Evolutionary conservation across 495 filamentous ascomycete species (phyloP).

Genomic region (Tirmania nivea): DNA sequence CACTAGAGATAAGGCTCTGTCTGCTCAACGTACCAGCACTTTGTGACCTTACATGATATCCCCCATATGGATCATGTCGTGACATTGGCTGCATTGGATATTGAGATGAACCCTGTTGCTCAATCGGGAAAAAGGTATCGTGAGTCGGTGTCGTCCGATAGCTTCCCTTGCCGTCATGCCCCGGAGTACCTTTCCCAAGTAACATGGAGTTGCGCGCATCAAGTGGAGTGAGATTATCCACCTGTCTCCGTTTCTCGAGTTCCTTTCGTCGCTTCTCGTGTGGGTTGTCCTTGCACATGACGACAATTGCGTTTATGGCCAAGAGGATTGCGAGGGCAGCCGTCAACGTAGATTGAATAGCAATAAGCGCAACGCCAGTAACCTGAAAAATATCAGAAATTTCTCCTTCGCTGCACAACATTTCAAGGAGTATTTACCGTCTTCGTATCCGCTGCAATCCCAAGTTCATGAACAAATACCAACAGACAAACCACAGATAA

Average conservation of each 20-base stretch:
- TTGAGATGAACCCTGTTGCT: not conserved
- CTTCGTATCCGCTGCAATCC: slow-evolving; percentile 81
- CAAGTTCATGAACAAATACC: slow-evolving; percentile 83
- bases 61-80: not conserved
- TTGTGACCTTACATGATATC: not conserved
- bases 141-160: slow-evolving; percentile 11
- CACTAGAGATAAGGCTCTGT: not conserved
- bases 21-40: not conserved
- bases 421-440: slow-evolving; percentile 37
- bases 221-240: slow-evolving; percentile 66
- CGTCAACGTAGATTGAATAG: slow-evolving; percentile 66
- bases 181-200: slow-evolving; percentile 23
- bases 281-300: slow-evolving; percentile 68
- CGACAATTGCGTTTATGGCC: slow-evolving; percentile 65
- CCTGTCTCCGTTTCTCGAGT: slow-evolving; percentile 64
- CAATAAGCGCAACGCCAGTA: slow-evolving; percentile 69
- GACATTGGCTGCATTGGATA: no score
- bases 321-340: slow-evolving; percentile 73
- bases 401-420: not conserved
- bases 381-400: slow-evolving; percentile 1
- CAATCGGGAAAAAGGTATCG: slow-evolving; percentile 6
- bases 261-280: slow-evolving; percentile 66
- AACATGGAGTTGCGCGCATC: slow-evolving; percentile 82
- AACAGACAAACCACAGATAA: slow-evolving; percentile 75
- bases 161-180: slow-evolving; percentile 16